A percentile compares a stretch with the other conserved stretches of the same genome.
These are phyloP conservation scores for Coffea eugenioides DNA, from an alignment of 257 asterid species.

Conservation along the genomic window DNA sequence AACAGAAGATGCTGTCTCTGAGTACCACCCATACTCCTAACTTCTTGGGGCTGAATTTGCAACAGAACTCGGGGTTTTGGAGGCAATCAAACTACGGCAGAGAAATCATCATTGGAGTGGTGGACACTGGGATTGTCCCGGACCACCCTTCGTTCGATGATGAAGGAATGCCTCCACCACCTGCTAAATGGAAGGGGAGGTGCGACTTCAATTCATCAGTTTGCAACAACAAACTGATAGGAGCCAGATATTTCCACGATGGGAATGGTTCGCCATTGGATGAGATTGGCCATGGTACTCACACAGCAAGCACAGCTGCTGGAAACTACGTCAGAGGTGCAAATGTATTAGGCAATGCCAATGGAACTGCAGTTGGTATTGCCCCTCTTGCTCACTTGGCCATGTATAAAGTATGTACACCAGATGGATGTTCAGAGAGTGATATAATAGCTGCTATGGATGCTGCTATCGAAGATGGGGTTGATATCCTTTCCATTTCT, in stretches of 20 bases:
- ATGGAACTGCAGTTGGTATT: constrained; percentile 15
- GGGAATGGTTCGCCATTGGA: not conserved
- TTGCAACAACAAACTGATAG: constrained; percentile 6
- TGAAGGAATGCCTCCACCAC: constrained; percentile 8
- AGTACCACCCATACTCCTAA: constrained; percentile 13
- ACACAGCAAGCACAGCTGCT: constrained; percentile 22
- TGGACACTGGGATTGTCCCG: constrained; percentile 16
- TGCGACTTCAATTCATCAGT: not conserved
- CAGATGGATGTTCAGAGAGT: constrained; percentile 6
- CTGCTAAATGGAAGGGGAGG: constrained; percentile 4
- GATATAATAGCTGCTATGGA: constrained; percentile 18
- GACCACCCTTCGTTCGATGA: constrained; percentile 20
- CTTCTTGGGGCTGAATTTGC: constrained; percentile 13
- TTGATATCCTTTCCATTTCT: constrained; percentile 15
- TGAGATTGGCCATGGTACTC: constrained; percentile 6
- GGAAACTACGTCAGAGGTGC: constrained; percentile 20
- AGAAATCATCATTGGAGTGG: constrained; percentile 15
- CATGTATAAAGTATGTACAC: constrained; percentile 5
- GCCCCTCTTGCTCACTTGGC: constrained; percentile 26
- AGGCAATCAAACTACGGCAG: constrained; percentile 6
- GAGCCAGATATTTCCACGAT: not conserved
- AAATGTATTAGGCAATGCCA: constrained; percentile 18
- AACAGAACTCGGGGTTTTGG: constrained; percentile 11
- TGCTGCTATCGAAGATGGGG: constrained; percentile 16
- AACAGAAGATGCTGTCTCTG: constrained; percentile 2